Evolutionary conservation across 139 green algal species (phyloP), one percentile per base, ranked within the genome.

Genomic region (Chlorella vulgaris): DNA sequence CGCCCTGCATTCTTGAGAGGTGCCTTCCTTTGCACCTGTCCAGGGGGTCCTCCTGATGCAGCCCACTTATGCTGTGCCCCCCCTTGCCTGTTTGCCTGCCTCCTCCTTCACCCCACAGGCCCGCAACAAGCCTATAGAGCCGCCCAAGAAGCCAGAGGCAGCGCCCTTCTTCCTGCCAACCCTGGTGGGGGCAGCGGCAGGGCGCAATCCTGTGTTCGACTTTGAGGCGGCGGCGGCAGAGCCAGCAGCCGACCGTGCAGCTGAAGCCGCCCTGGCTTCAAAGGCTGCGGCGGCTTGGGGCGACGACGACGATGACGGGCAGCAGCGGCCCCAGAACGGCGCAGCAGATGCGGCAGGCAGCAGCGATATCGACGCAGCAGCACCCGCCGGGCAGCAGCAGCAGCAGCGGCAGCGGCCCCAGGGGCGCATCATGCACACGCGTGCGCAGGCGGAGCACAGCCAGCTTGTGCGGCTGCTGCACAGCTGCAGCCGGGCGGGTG

Each of bases 151-250:
- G 90, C 96, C 95, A 18, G 92, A 95, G 53, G 84, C 90, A 2
- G 96, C 96, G 29, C 96, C 96, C 50, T 99, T 99, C 88, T 99
- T 99, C 93, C 88, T 99, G 69, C 96, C 96, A 18, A 97, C 95
- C 0, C 50, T 96, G 2, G 81, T 90, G 5, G 85, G 80, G 0
- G 76, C 42, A 26, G 53, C 83, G 53, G 83, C 70, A 24, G 68
- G 79, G 22, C 38, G 69, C 22, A 76, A 94, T 31, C 90, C 92
- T 1, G 83, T 93, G 2, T 95, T 95, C 74, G 90, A 90, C 39
- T 69, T 77, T 7, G 35, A 19, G 0, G 47, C 15, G 1, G 35
- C 51, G 0, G 42, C 63, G 4, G 31, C 66, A 31, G 4, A 22
- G 36, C 29, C n/a, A 62, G 24, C 53, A 51, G 51, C 51, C 4